phyloP scores from a whole-genome alignment of 1,139 yeast genomes.

The Arxiozyma heterogenica region DNA sequence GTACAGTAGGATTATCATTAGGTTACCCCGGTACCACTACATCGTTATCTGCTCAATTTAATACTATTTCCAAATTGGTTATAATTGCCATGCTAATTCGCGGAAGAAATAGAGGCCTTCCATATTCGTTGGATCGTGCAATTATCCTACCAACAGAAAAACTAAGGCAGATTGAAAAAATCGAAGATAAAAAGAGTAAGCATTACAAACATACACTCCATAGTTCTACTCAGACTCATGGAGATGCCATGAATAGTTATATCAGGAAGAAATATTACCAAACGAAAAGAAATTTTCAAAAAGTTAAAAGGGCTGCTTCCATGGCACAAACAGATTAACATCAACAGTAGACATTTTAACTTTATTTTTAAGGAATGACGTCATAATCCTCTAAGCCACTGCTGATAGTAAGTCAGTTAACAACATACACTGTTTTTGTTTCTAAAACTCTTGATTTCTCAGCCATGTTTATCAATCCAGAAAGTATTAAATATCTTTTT shows the following conservation, averaged over 20 bases:
- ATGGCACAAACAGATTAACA: not conserved
- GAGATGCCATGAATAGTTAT: conserved; percentile 17
- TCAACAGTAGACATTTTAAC: too few relatives aligned
- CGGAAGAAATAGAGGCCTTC: conserved; percentile 72
- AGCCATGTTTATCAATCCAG: not conserved
- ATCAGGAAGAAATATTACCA: conserved; percentile 8
- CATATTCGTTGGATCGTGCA: conserved; percentile 87
- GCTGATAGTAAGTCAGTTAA: too few relatives aligned
- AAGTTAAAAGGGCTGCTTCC: conserved; percentile 1
- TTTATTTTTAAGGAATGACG: not conserved
- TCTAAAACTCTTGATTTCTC: not conserved
- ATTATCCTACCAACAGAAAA: conserved; percentile 72
- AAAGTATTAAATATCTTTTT: not conserved
- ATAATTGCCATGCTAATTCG: conserved; percentile 66
- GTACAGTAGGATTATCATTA: conserved; percentile 83
- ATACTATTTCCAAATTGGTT: conserved; percentile 66
- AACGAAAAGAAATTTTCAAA: not conserved
- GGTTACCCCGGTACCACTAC: conserved; percentile 64
- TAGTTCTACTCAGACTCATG: not conserved
- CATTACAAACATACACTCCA: not conserved
- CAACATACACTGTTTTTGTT: too few relatives aligned
- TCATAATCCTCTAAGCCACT: too few relatives aligned
- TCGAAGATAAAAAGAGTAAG: conserved; percentile 39
- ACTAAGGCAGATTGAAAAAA: conserved; percentile 55
- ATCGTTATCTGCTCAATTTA: conserved; percentile 69